These are phyloP conservation scores for Pseudocercospora eumusae DNA, from an alignment of 2,329 filamentous ascomycete species.

Conservation along the genomic window DNA sequence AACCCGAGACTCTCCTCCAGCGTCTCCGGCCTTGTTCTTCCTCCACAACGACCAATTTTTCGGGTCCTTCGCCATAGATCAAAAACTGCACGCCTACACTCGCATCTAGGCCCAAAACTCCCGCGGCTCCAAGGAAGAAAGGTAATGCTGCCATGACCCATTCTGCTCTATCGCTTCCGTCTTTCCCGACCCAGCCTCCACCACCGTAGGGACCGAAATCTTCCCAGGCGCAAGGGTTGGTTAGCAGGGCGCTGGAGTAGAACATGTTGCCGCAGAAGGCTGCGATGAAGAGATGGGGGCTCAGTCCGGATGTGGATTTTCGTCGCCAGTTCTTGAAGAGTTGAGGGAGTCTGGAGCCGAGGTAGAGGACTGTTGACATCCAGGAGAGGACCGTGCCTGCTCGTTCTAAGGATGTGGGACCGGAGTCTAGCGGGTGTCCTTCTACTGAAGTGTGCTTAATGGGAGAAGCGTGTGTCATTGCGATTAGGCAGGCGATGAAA, in stretches of 20 bases:
- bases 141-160: conserved; percentile 63
- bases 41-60: conserved; percentile 52
- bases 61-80: conserved; percentile 54
- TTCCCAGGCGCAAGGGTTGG: conserved; percentile 65
- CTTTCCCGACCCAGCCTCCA: conserved; percentile 58
- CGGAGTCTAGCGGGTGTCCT: conserved; percentile 22
- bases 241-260: conserved; percentile 63
- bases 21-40: conserved; percentile 42
- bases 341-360: conserved; percentile 63
- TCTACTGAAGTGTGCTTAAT: conserved; percentile 19
- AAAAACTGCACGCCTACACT: conserved; percentile 65
- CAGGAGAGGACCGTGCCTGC: conserved; percentile 58
- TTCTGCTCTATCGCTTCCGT: conserved; percentile 56
- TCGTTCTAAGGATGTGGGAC: conserved; percentile 43
- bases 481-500: conserved; percentile 50
- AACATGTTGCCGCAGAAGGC: conserved; percentile 69
- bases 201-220: conserved; percentile 58
- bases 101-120: conserved; percentile 63
- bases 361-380: conserved; percentile 59
- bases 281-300: conserved; percentile 63
- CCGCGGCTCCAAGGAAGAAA: conserved; percentile 67
- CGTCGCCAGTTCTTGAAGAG: conserved; percentile 66
- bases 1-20: conserved; percentile 62
- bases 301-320: conserved; percentile 64
- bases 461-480: conserved; percentile 46